Conservation (phyloP, 139 green algal genomes). For the Volvox reticuliferus region DNA sequence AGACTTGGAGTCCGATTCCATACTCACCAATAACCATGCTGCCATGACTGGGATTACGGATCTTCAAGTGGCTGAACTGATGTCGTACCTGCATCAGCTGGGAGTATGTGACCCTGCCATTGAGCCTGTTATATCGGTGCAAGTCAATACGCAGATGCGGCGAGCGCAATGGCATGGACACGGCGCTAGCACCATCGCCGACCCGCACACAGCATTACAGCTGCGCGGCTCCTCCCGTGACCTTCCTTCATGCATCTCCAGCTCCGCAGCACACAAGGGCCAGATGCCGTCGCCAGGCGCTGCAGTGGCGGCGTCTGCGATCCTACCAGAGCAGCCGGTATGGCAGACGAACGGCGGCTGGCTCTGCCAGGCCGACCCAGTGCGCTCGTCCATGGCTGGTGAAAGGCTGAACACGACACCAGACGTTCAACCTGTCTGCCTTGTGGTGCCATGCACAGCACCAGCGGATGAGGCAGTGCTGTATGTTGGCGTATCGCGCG, state of each 20-base stretch:
- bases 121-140: not conserved
- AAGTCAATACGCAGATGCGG: not conserved
- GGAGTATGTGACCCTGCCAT: not conserved
- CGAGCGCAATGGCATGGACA: not conserved
- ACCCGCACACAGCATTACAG: not conserved
- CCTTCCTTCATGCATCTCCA: not conserved
- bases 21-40: too few relatives aligned
- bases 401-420: not conserved
- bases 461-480: not conserved
- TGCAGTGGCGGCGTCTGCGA: too few relatives aligned
- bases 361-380: not conserved
- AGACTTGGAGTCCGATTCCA: too few relatives aligned
- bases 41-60: not conserved
- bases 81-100: conserved; percentile 10
- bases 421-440: not conserved
- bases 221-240: not conserved
- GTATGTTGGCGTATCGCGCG: not conserved
- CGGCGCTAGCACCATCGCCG: not conserved
- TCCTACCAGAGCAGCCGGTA: not conserved
- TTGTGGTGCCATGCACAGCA: not conserved
- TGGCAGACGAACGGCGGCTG: not conserved
- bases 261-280: not conserved
- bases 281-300: too few relatives aligned
- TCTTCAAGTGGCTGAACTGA: not conserved
- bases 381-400: not conserved